Conservation (phyloP, 1,284 basidiomycete species). For the Chalciporus sp. region DNA sequence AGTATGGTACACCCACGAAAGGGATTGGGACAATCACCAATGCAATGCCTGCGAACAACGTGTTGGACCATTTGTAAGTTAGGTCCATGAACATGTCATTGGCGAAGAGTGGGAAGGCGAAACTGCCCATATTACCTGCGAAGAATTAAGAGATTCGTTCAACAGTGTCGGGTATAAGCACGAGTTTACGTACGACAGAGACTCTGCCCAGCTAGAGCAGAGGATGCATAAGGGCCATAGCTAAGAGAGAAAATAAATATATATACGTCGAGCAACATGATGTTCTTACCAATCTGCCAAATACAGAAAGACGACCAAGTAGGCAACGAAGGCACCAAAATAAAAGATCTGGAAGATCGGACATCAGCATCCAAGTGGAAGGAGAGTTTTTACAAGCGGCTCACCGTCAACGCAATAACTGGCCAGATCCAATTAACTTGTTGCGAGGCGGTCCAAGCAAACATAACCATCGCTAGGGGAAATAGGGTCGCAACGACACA, state of each 20-base stretch:
- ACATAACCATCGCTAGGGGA: conserved; percentile 53
- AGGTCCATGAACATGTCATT: conserved; percentile 59
- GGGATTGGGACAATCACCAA: conserved; percentile 65
- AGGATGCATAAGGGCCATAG: conserved; percentile 73
- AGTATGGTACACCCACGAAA: conserved; percentile 44
- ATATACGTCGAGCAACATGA: background rate
- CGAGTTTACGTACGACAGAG: conserved; percentile 54
- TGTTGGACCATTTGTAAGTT: conserved; percentile 70
- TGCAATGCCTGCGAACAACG: conserved; percentile 64
- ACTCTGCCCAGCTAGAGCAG: conserved; percentile 75
- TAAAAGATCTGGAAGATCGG: conserved; percentile 45
- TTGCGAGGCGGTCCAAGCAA: conserved; percentile 41
- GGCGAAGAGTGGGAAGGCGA: conserved; percentile 66
- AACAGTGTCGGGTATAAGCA: background rate
- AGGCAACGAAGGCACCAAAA: conserved; percentile 61
- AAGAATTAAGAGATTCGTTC: background rate
- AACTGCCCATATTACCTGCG: conserved; percentile 58
- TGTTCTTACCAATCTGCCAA: conserved; percentile 63
- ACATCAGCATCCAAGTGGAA: background rate
- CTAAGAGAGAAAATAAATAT: conserved; percentile 33
- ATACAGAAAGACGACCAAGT: conserved; percentile 68
- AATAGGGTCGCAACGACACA: conserved; percentile 55
- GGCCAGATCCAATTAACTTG: conserved; percentile 44
- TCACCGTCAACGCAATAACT: conserved; percentile 42
- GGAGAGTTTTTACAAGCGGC: conserved; percentile 2